These are phyloP conservation scores for Blumeriella jaapii DNA, from an alignment of 2,329 filamentous ascomycete species.

Conservation along the genomic window DNA sequence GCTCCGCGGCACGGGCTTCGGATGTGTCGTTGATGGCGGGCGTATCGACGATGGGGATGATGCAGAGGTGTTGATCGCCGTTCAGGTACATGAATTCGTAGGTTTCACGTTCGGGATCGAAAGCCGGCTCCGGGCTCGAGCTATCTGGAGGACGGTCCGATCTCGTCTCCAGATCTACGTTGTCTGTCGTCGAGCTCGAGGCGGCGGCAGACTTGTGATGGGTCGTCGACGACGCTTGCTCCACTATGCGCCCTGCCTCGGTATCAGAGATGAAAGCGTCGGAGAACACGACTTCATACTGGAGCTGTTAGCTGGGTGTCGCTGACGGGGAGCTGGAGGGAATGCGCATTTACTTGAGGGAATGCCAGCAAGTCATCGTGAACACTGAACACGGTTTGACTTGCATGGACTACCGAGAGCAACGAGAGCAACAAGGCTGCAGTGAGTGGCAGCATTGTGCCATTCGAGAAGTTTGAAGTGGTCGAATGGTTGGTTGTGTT, in stretches of 20 bases:
- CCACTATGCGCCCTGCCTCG: conserved; percentile 40
- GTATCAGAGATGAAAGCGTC: conserved; percentile 47
- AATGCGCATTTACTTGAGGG: conserved; percentile 44
- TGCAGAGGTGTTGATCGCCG: conserved; percentile 50
- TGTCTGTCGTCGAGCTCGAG: conserved; percentile 16
- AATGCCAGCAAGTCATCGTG: conserved; percentile 62
- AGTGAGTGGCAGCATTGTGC: conserved; percentile 25
- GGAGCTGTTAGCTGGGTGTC: conserved; percentile 13
- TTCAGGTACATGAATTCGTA: conserved; percentile 52
- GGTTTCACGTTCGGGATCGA: conserved; percentile 19
- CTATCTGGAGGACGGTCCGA: conserved; percentile 6
- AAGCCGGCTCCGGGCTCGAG: conserved; percentile 5
- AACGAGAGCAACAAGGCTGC: conserved; percentile 19
- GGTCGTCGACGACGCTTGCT: conserved; percentile 20
- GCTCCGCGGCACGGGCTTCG: conserved; percentile 44
- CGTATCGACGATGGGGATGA: conserved; percentile 45
- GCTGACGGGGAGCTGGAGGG: neutral
- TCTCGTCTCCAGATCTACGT: conserved; percentile 17
- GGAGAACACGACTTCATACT: conserved; percentile 56
- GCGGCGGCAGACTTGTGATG: conserved; percentile 8
- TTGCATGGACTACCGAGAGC: conserved; percentile 33
- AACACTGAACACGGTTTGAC: conserved; percentile 53
- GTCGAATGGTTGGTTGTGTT: neutral
- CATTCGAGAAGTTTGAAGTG: conserved; percentile 13
- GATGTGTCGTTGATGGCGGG: conserved; percentile 36